Conservation (phyloP, 768 basidiomycete genomes). For the Sistotremastrum suecicum region DNA sequence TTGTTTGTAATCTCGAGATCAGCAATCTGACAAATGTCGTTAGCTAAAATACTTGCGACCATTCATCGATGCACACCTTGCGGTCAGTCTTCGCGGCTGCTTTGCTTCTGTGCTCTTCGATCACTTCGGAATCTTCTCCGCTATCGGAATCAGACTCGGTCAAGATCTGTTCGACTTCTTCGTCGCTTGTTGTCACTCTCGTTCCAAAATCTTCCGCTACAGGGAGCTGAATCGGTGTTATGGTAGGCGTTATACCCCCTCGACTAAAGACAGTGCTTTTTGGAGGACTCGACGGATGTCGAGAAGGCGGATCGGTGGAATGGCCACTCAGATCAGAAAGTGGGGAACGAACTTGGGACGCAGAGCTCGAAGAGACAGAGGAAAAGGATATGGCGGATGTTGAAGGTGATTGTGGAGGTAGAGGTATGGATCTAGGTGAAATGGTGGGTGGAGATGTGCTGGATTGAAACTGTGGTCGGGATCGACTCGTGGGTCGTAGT, state of each 20-base stretch:
- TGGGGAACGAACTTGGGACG: conserved; percentile 30
- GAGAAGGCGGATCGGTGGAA: neutral
- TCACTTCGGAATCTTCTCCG: conserved; percentile 3
- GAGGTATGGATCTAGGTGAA: conserved; percentile 25
- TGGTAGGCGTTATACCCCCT: conserved; percentile 23
- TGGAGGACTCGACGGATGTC: neutral
- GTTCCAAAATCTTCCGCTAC: conserved; percentile 9
- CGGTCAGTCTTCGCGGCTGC: conserved; percentile 76
- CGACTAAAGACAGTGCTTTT: conserved; percentile 8
- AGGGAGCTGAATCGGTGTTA: conserved; percentile 22
- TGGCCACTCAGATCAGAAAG: conserved; percentile 22
- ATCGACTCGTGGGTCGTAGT: too few relatives aligned
- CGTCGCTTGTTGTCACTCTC: conserved; percentile 9
- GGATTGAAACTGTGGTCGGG: too few relatives aligned
- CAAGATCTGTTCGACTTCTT: neutral
- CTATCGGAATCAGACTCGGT: neutral
- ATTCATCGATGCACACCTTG: conserved; percentile 36
- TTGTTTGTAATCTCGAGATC: conserved; percentile 86
- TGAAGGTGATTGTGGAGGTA: conserved; percentile 59
- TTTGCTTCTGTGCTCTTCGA: conserved; percentile 38
- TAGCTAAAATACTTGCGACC: neutral
- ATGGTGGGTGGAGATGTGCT: too few relatives aligned
- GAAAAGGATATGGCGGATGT: conserved; percentile 60
- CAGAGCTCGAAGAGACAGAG: conserved; percentile 57
- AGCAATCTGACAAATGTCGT: conserved; percentile 45